These are phyloP conservation scores for Scutellaria baicalensis DNA, from an alignment of 257 asterid genomes.

Conservation along the genomic window DNA sequence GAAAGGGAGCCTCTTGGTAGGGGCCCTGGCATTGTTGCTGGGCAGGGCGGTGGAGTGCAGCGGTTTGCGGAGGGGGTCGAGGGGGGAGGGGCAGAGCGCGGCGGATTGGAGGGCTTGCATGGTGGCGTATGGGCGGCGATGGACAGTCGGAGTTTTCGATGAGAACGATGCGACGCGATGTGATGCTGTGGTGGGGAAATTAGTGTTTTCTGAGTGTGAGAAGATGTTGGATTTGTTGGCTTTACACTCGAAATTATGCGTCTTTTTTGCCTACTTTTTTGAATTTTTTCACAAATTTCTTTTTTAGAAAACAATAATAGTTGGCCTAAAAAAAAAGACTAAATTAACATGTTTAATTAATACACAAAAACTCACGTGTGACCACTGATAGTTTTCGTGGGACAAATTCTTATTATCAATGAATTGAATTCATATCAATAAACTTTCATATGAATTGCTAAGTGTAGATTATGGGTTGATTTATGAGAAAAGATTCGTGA, in stretches of 20 bases:
- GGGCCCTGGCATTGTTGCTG: slow-evolving; percentile 23
- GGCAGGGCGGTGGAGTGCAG: slow-evolving; percentile 12
- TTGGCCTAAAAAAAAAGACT: too few relatives aligned
- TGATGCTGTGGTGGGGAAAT: neutral
- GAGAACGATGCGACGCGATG: slow-evolving; percentile 13
- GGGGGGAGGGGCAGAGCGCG: slow-evolving; percentile 33
- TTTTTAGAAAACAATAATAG: too few relatives aligned
- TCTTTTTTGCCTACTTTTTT: neutral
- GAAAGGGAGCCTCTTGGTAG: slow-evolving; percentile 18
- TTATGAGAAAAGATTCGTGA: too few relatives aligned
- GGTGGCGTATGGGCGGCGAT: slow-evolving; percentile 14
- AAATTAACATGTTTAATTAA: too few relatives aligned
- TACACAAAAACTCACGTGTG: too few relatives aligned
- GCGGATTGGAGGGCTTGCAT: slow-evolving; percentile 43
- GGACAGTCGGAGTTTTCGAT: slow-evolving; percentile 21
- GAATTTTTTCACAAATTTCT: too few relatives aligned
- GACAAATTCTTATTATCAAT: too few relatives aligned
- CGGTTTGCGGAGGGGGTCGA: slow-evolving; percentile 26
- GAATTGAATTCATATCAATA: too few relatives aligned
- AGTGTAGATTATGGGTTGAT: too few relatives aligned
- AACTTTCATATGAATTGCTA: too few relatives aligned
- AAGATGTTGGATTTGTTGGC: slow-evolving; percentile 8
- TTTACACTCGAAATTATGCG: neutral
- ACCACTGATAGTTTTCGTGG: too few relatives aligned
- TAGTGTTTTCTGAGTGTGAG: neutral